These are phyloP conservation scores for Taiwanofungus camphoratus DNA, from an alignment of 1,284 basidiomycete genomes.

Conservation along the genomic window DNA sequence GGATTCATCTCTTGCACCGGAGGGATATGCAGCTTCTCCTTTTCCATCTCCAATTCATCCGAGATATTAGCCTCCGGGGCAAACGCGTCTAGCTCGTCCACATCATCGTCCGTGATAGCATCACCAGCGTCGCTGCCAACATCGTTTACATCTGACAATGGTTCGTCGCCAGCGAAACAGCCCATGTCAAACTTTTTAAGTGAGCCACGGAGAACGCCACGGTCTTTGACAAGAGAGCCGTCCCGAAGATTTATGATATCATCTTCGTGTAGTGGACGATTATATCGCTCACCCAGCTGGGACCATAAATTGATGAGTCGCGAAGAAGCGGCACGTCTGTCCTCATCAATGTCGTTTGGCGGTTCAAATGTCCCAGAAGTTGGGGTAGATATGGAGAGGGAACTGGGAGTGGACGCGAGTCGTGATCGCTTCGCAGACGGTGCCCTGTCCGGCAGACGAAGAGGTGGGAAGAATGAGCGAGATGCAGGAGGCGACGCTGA, in stretches of 20 bases:
- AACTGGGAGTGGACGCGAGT: conserved; percentile 26
- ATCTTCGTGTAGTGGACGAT: conserved; percentile 62
- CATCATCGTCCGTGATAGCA: conserved; percentile 28
- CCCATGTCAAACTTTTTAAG: conserved; percentile 41
- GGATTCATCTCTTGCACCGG: conserved; percentile 41
- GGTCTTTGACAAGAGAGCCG: conserved; percentile 55
- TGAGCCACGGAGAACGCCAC: conserved; percentile 52
- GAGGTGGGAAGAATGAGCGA: conserved; percentile 12
- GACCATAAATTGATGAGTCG: conserved; percentile 61
- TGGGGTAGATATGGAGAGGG: conserved; percentile 20
- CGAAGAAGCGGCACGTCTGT: conserved; percentile 48
- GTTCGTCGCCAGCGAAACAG: conserved; percentile 31
- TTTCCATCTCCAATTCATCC: conserved; percentile 30
- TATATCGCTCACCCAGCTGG: conserved; percentile 59
- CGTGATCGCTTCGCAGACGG: conserved; percentile 36
- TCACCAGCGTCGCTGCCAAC: conserved; percentile 25
- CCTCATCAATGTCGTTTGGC: conserved; percentile 36
- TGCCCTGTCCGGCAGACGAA: conserved; percentile 23
- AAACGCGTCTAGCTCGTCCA: conserved; percentile 38
- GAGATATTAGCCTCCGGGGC: conserved; percentile 24
- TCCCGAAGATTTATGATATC: conserved; percentile 67
- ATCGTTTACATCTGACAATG: conserved; percentile 21
- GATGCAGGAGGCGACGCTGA: conserved; percentile 30
- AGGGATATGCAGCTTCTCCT: conserved; percentile 33
- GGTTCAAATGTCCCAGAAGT: conserved; percentile 21